These are phyloP conservation scores for Beauveria brongniartii DNA, from an alignment of 2,329 filamentous ascomycete genomes.

Conservation along the genomic window DNA sequence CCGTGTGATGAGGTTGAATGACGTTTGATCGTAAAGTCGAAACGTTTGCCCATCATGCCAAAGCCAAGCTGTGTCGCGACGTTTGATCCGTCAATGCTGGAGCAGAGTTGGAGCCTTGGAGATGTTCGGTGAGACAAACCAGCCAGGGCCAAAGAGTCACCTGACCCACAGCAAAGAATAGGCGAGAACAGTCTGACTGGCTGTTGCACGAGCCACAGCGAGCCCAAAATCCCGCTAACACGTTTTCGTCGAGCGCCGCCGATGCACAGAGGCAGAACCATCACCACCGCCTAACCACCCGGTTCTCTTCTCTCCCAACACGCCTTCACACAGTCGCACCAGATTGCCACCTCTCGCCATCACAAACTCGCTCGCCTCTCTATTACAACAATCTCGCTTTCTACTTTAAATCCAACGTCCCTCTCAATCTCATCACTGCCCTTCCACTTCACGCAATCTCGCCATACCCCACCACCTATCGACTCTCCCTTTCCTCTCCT, in stretches of 20 bases:
- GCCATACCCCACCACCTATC: background rate
- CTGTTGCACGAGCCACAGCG: background rate
- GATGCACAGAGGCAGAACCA: constrained; percentile 6
- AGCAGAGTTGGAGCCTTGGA: background rate
- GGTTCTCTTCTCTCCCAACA: constrained; percentile 1
- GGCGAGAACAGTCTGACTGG: background rate
- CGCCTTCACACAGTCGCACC: background rate
- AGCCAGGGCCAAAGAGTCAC: background rate
- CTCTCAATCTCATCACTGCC: background rate
- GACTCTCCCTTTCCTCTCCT: constrained; percentile 7
- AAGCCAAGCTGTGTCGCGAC: too few relatives aligned
- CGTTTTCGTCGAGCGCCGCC: background rate
- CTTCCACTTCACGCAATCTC: background rate
- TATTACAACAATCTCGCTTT: background rate
- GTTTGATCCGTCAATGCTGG: background rate
- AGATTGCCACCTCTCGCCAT: background rate
- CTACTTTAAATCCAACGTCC: background rate
- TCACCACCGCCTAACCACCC: constrained; percentile 9
- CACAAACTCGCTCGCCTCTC: background rate
- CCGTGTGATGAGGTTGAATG: too few relatives aligned
- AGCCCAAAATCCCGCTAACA: background rate
- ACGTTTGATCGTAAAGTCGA: too few relatives aligned
- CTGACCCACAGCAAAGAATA: background rate
- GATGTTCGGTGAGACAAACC: background rate
- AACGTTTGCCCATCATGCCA: too few relatives aligned